Base-by-base conservation (phyloP, 768 basidiomycete genomes). In the Lentinula raphanica region DNA sequence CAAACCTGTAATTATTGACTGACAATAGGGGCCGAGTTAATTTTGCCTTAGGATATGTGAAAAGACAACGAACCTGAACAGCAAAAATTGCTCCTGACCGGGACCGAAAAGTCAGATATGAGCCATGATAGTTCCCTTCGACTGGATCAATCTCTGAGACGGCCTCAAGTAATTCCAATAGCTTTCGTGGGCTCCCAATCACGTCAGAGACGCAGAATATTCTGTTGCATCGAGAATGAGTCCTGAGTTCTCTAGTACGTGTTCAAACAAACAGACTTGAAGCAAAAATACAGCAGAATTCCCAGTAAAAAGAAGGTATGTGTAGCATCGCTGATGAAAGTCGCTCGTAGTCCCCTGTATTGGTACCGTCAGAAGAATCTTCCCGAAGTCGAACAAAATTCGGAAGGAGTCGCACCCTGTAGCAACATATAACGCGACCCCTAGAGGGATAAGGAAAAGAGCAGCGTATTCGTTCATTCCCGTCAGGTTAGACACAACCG, bases 301-400 rank as follows among this genome's bases (percentile, higher is more conserved):
- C 62, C 60, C 62, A 74, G 69, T 25, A 75, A 63, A 38, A 74
- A 64, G 25, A 71, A 58, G 0, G 74, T 74, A 60, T 74, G 73
- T 11, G 63, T 62, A 25, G 60, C 60, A 35, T 64, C 61, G 3
- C 58, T 61, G 38, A 64, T 59, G 49, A 62, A 62, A 6, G 63
- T 58, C 56, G 42, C 15, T 13, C 28, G 27, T 21, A 53, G 21
- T 2, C 27, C 32, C 17, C 28, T 53, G 45, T 11, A 29, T 49
- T 7, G 35, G 29, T 25, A 45, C n/a, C 7, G 19, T 17, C 15
- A 17, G 29, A 11, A 25, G 2, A 48, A 29, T 27, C 15, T 13
- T 46, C 53, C 19, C 27, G 60, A 59, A 15, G 17, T 12, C 6
- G 15, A 4, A 17, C n/a, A 17, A 6, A n/a, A 40, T 17, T 68